Conservation (phyloP, 805 yeast species). For the Lachancea quebecensis region DNA sequence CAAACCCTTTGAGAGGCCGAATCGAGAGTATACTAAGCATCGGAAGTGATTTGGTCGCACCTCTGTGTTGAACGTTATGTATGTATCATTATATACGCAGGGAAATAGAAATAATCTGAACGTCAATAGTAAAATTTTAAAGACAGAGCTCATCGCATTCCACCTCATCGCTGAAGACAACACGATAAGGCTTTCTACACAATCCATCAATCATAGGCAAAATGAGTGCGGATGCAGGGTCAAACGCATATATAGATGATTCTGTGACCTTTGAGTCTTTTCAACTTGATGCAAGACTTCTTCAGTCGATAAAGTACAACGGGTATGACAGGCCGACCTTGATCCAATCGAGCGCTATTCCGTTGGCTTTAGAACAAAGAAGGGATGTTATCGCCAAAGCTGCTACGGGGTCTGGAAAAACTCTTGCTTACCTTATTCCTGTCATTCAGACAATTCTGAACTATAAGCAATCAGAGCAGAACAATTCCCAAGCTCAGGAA, state of each 20-base stretch:
- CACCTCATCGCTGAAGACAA: constrained; percentile 7
- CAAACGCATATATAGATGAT: constrained; percentile 67
- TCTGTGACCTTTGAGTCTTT: constrained; percentile 65
- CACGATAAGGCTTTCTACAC: neutral
- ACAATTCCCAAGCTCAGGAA: constrained; percentile 16
- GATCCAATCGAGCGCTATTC: constrained; percentile 87
- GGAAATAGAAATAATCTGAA: constrained; percentile 4
- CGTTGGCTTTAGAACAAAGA: constrained; percentile 81
- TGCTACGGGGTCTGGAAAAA: constrained; percentile 93
- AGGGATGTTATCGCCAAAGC: constrained; percentile 93
- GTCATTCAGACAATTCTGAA: constrained; percentile 69
- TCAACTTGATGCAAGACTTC: constrained; percentile 71
- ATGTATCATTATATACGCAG: constrained; percentile 8
- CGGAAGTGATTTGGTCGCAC: constrained; percentile 77
- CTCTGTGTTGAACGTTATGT: constrained; percentile 45
- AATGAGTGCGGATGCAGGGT: constrained; percentile 34
- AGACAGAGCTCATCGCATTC: constrained; percentile 26
- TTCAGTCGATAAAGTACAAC: constrained; percentile 73
- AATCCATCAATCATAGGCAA: neutral
- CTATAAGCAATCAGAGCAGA: constrained; percentile 26
- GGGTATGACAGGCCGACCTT: constrained; percentile 85
- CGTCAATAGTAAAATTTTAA: constrained; percentile 2
- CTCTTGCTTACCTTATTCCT: constrained; percentile 85
- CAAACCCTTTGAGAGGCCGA: constrained; percentile 73
- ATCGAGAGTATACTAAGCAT: constrained; percentile 73